phyloP scores from a whole-genome alignment of 352 stramenopile species.

The Pythium aristosporum region DNA sequence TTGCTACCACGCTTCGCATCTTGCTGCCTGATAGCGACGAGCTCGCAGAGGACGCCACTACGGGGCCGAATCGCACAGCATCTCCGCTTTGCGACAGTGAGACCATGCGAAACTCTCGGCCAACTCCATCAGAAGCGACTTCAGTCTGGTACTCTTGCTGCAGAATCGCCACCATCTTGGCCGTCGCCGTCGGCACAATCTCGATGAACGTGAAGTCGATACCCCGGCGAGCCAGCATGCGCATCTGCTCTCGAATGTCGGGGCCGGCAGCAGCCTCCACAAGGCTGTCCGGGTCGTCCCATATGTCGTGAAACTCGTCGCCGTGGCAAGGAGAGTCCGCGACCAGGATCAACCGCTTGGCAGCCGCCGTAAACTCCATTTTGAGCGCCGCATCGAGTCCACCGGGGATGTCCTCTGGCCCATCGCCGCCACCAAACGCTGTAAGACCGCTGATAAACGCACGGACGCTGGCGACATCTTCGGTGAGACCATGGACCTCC shows the following conservation, averaged over 20 bases:
- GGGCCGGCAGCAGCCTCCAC: conserved; percentile 30
- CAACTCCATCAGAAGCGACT: conserved; percentile 12
- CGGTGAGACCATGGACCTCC: conserved; percentile 26
- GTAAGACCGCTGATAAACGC: conserved; percentile 27
- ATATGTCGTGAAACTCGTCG: conserved; percentile 25
- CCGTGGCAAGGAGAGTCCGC: conserved; percentile 39
- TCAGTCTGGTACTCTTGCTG: conserved; percentile 24
- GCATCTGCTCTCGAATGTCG: conserved; percentile 38
- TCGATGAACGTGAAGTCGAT: conserved; percentile 51
- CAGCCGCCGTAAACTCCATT: conserved; percentile 30
- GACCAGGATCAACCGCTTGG: conserved; percentile 38
- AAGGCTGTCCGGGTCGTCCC: conserved; percentile 3
- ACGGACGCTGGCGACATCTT: conserved; percentile 18
- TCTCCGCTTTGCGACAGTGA: conserved; percentile 19
- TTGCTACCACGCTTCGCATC: conserved; percentile 25
- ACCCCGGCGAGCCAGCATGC: conserved; percentile 23
- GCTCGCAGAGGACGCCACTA: conserved; percentile 24
- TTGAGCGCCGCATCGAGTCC: conserved; percentile 28
- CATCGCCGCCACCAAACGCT: conserved; percentile 36
- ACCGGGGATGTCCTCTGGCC: conserved; percentile 39
- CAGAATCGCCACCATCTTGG: conserved; percentile 38
- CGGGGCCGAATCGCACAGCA: conserved; percentile 22
- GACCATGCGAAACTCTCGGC: conserved; percentile 26
- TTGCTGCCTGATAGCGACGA: conserved; percentile 31
- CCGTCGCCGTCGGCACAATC: conserved; percentile 22